Evolutionary conservation across 2,329 filamentous ascomycete genomes (phyloP).

Genomic region (Phaeosphaeria sp.): DNA sequence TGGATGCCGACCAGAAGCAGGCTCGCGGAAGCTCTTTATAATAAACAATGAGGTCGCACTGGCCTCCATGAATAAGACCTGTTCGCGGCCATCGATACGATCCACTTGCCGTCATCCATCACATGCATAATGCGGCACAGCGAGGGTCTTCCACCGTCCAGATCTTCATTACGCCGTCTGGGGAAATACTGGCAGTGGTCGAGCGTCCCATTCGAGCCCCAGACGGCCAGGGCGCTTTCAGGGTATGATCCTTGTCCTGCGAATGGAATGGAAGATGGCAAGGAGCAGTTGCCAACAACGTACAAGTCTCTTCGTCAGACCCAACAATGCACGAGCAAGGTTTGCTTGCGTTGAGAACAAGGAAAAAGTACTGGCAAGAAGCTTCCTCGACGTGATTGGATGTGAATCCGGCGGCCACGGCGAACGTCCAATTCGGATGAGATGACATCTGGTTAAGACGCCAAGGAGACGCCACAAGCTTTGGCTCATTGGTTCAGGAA

Average conservation of each 20-base stretch:
- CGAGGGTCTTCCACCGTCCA: constrained; percentile 8
- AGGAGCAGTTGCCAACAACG: constrained; percentile 29
- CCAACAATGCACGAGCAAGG: constrained; percentile 10
- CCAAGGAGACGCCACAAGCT: constrained; percentile 29
- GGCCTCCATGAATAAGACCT: constrained; percentile 3
- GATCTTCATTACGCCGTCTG: constrained; percentile 22
- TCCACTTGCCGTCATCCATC: constrained; percentile 24
- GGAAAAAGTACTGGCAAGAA: constrained; percentile 8
- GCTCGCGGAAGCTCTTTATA: constrained; percentile 28
- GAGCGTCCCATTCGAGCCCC: constrained; percentile 13
- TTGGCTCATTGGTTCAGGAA: constrained; percentile 23
- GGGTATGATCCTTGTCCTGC: constrained; percentile 12
- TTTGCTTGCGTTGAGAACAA: constrained; percentile 26
- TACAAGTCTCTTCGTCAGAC: constrained; percentile 8
- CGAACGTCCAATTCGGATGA: constrained; percentile 17
- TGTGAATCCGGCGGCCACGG: constrained; percentile 21
- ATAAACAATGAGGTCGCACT: constrained; percentile 8
- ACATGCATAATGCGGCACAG: constrained; percentile 28
- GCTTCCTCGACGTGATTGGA: constrained; percentile 25
- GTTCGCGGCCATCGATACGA: constrained; percentile 12
- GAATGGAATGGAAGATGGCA: constrained; percentile 28
- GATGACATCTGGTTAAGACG: constrained; percentile 25
- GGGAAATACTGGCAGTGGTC: constrained; percentile 15
- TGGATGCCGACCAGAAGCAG: constrained; percentile 10
- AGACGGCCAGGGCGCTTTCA: constrained; percentile 8